These are phyloP conservation scores for Leucaena leucocephala DNA, from an alignment of 306 rosid species.

Conservation along the genomic window DNA sequence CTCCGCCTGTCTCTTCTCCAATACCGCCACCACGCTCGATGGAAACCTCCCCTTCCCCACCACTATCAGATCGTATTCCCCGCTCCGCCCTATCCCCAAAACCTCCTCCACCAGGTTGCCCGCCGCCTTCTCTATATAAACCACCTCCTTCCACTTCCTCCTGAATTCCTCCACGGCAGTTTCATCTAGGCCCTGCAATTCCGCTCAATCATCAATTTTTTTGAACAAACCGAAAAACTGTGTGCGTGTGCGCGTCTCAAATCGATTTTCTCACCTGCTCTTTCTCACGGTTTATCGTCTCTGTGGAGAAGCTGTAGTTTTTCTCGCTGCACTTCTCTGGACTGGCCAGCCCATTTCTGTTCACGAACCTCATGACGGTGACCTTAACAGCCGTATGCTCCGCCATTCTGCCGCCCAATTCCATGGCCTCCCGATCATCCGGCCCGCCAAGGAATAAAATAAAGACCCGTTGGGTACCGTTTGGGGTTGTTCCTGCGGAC, in stretches of 20 bases:
- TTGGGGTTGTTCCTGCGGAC: background rate
- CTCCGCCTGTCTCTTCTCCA: conserved; percentile 58
- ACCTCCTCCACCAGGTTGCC: conserved; percentile 62
- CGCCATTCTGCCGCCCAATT: conserved; percentile 63
- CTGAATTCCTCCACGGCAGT: conserved; percentile 31
- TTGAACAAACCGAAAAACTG: background rate
- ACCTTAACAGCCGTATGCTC: conserved; percentile 66
- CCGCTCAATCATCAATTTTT: background rate
- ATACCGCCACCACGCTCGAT: too few species aligned
- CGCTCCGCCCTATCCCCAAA: conserved; percentile 49
- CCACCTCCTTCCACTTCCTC: conserved; percentile 37
- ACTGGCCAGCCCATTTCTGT: conserved; percentile 23
- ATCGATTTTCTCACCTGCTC: conserved; percentile 44
- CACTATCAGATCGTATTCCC: conserved; percentile 19
- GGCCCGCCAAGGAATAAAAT: conserved; percentile 81
- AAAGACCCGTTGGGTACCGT: conserved; percentile 43
- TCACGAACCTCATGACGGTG: conserved; percentile 50
- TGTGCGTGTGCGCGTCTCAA: too few species aligned
- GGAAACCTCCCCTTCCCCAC: too few species aligned
- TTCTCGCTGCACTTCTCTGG: conserved; percentile 36
- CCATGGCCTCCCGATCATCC: conserved; percentile 76
- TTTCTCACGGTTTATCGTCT: conserved; percentile 50
- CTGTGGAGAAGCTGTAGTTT: conserved; percentile 57
- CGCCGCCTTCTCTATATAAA: conserved; percentile 53
- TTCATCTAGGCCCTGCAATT: conserved; percentile 59